Base-by-base conservation (phyloP, 352 stramenopile genomes). In the Phytophthora foliorum region DNA sequence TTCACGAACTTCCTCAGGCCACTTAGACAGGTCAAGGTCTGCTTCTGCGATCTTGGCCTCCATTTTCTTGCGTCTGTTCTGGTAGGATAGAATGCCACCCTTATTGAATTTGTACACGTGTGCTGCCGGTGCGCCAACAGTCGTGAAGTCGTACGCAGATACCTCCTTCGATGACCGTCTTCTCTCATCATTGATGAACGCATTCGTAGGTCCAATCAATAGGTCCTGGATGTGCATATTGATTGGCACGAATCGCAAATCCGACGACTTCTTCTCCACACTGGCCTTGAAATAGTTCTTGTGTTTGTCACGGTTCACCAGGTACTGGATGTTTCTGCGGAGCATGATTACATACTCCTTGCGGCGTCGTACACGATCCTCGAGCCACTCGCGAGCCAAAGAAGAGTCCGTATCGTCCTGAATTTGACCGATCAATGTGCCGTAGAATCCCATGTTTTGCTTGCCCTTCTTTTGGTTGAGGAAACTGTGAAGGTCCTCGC, bases 21-120 rank as follows among this genome's bases (percentile, higher is more conserved):
- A 95, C 57, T 93, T 93, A 6, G 81, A 78, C 38, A 90, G 51
- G 36, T 93, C 84, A 10, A 93, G 42, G 32, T 95, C 89, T 9
- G 69, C 72, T n/a, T 90, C 81, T 3, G 71, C 73, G 14, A 95
- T 79, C 50, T 94, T 93, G 0, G 78, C 69, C 50, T 93, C 78
- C 82, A 95, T 82, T 72, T 96, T 96, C 66, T 93, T 90, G 31
- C 91, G 74, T 60, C 81, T 84, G 31, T 80, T 80, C 63, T 94
- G 86, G 32, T 83, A 91, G 17, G 86, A 93, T 5, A 95, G 72
- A 55, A 96, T 93, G 25, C 89, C 89, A 38, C 89, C 89, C 52
- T 93, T 92, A 51, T 86, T 95, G 44, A 96, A 96, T 67, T 95
- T 95, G 85, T 93, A 94, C 25, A 86, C 84, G 57, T 96, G 89